A percentile compares a stretch with the other conserved stretches of the same genome.
Conservation (phyloP, 768 basidiomycete genomes). For the Astraeus odoratus region DNA sequence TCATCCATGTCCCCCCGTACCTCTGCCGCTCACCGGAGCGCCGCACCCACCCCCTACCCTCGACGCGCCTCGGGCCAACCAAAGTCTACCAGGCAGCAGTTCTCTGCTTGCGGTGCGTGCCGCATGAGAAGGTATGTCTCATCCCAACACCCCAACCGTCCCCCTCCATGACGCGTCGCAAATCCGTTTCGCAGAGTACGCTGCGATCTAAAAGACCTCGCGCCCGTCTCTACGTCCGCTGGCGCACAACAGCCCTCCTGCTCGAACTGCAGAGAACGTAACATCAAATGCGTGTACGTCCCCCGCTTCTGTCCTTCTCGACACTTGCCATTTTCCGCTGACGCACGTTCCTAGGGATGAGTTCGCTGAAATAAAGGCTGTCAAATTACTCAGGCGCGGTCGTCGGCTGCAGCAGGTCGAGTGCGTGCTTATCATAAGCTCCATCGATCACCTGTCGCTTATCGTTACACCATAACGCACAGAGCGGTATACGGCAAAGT, state of each 20-base stretch:
- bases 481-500: conserved; percentile 78
- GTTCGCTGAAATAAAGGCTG: conserved; percentile 85
- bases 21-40: conserved; percentile 26
- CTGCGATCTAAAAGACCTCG: conserved; percentile 86
- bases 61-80: conserved; percentile 54
- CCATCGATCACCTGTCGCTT: not conserved
- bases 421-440: conserved; percentile 39
- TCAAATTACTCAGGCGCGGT: conserved; percentile 75
- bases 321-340: conserved; percentile 3
- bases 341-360: conserved; percentile 56
- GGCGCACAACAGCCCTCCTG: conserved; percentile 47
- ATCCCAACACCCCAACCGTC: conserved; percentile 4
- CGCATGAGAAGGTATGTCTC: conserved; percentile 68
- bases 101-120: conserved; percentile 92
- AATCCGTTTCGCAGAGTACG: conserved; percentile 53
- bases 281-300: conserved; percentile 88
- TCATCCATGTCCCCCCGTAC: conserved; percentile 54
- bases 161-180: not conserved
- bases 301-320: no score
- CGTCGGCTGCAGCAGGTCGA: conserved; percentile 80
- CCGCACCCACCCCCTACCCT: conserved; percentile 27
- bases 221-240: conserved; percentile 41
- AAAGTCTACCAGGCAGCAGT: conserved; percentile 76
- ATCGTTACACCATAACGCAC: conserved; percentile 6
- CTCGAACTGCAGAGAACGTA: conserved; percentile 86